Percentiles rank a stretch among this genome's conserved stretches.
phyloP scores from a whole-genome alignment of 2,329 filamentous ascomycete species.

The Aspergillus proliferans region DNA sequence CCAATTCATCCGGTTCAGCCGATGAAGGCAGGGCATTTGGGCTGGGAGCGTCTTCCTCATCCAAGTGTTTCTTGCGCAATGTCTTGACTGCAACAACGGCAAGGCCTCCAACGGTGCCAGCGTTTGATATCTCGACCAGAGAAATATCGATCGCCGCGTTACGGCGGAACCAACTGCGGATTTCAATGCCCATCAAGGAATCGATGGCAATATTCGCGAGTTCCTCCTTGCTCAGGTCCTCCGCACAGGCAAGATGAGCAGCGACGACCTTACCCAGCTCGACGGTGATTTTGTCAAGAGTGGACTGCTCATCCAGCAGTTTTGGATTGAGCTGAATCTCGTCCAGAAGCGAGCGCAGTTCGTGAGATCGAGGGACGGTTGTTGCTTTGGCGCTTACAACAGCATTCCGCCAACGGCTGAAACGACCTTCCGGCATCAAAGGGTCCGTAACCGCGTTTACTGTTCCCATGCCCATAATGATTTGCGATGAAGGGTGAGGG shows the following conservation, averaged over 20 bases:
- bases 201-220: slow-evolving; percentile 18
- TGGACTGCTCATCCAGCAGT: slow-evolving; percentile 6
- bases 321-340: slow-evolving; percentile 3
- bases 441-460: neutral
- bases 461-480: slow-evolving; percentile 3
- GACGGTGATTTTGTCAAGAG: slow-evolving; percentile 1
- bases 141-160: slow-evolving; percentile 19
- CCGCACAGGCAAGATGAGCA: slow-evolving; percentile 6
- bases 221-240: slow-evolving; percentile 16
- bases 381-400: neutral
- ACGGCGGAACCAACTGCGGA: slow-evolving; percentile 21
- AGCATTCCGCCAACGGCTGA: slow-evolving; percentile 6
- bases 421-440: slow-evolving; percentile 3
- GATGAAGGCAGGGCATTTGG: no score
- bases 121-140: slow-evolving; percentile 52
- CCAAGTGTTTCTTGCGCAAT: slow-evolving; percentile 7
- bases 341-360: slow-evolving; percentile 3
- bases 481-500: neutral
- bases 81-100: slow-evolving; percentile 9
- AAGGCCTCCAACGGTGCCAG: slow-evolving; percentile 12
- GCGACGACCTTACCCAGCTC: slow-evolving; percentile 9
- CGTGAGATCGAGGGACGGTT: neutral
- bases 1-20: neutral
- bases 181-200: slow-evolving; percentile 24
- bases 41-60: neutral